phyloP scores from a whole-genome alignment of 176 grass and related monocot species.

The Avena insularis region DNA sequence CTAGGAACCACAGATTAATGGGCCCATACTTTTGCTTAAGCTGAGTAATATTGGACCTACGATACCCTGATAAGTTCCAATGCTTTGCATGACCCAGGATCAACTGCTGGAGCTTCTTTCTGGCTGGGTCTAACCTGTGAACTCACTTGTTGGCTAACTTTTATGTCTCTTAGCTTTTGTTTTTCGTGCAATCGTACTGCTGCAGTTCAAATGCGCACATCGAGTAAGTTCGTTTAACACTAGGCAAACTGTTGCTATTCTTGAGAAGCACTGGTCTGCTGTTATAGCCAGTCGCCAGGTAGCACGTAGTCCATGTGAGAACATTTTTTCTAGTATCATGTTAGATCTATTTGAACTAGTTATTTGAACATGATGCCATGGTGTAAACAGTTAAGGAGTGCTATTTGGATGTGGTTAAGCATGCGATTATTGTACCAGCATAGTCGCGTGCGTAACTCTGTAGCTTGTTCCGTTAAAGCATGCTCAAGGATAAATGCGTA shows the following conservation, averaged over 20 bases:
- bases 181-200: background rate
- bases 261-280: slow-evolving; percentile 29
- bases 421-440: background rate
- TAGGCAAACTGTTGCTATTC: background rate
- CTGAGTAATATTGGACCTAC: background rate
- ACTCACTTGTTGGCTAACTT: background rate
- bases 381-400: slow-evolving; percentile 5
- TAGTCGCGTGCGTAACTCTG: background rate
- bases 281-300: background rate
- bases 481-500: background rate
- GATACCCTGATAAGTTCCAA: background rate
- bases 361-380: background rate
- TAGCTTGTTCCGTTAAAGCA: background rate
- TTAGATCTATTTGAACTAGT: slow-evolving; percentile 10
- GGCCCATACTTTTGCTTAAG: background rate
- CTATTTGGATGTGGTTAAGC: background rate
- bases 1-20: background rate
- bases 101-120: slow-evolving; percentile 1
- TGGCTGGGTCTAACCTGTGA: background rate
- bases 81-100: slow-evolving; percentile 4
- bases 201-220: background rate
- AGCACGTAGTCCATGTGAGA: background rate
- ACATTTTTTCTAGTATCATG: background rate
- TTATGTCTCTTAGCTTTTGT: background rate
- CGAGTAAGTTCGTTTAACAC: slow-evolving; percentile 2